Percentiles rank a stretch among this genome's conserved stretches.
Evolutionary conservation across 108 stramenopile species (phyloP).

Genomic region (Skeletonema marinoi): DNA sequence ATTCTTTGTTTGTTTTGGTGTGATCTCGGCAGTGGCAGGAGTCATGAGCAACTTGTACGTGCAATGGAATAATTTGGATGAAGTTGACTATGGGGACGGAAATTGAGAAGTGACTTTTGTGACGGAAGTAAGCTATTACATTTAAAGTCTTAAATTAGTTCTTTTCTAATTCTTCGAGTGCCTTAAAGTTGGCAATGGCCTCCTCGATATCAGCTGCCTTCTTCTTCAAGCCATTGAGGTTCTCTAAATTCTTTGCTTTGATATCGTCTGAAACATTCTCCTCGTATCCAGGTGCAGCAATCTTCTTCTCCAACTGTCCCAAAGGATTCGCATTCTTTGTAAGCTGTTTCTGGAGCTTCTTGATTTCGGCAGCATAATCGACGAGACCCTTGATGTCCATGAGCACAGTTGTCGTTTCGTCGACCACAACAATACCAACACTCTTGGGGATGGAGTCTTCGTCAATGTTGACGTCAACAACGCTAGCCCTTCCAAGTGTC

Average conservation of each 20-base stretch:
- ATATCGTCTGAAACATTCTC: slow-evolving; percentile 75
- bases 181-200: slow-evolving; percentile 83
- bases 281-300: slow-evolving; percentile 73
- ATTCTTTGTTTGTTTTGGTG: slow-evolving; percentile 77
- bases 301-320: slow-evolving; percentile 69
- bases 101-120: not conserved
- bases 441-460: slow-evolving; percentile 66
- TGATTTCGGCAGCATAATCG: slow-evolving; percentile 92
- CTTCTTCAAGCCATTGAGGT: slow-evolving; percentile 72
- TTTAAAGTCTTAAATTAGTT: slow-evolving; percentile 5
- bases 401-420: slow-evolving; percentile 83
- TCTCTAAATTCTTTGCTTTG: slow-evolving; percentile 65
- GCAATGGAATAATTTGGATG: slow-evolving; percentile 36
- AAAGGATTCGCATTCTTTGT: slow-evolving; percentile 57
- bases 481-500: slow-evolving; percentile 78
- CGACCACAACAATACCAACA: slow-evolving; percentile 82
- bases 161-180: slow-evolving; percentile 63
- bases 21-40: slow-evolving; percentile 65
- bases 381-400: slow-evolving; percentile 97
- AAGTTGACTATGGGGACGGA: not conserved
- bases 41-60: slow-evolving; percentile 72
- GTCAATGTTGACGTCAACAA: slow-evolving; percentile 65
- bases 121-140: not conserved
- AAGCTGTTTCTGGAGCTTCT: slow-evolving; percentile 83
- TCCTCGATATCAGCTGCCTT: slow-evolving; percentile 77